Percentiles rank a stretch among this genome's conserved stretches.
These are phyloP conservation scores for Lactifluus echinatus DNA, from an alignment of 768 basidiomycete species.

Conservation along the genomic window DNA sequence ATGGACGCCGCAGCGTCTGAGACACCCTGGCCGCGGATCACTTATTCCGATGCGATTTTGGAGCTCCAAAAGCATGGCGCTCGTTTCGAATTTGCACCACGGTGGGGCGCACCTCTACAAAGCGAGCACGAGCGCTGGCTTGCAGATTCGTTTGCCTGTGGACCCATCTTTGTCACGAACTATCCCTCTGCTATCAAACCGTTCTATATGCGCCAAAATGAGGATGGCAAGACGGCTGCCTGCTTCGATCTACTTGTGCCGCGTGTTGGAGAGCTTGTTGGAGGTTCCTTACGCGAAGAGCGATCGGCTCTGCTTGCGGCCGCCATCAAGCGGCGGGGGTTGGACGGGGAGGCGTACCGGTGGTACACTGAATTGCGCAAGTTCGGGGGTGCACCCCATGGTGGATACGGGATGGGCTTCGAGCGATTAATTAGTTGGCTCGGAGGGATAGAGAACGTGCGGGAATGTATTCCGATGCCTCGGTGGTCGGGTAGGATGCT, in stretches of 20 bases:
- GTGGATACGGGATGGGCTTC: constrained; percentile 94
- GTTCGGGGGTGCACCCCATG: constrained; percentile 86
- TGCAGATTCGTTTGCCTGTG: constrained; percentile 53
- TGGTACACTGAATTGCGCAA: constrained; percentile 83
- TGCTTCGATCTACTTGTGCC: constrained; percentile 96
- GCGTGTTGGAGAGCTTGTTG: constrained; percentile 78
- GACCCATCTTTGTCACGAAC: constrained; percentile 87
- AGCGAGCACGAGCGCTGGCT: constrained; percentile 94
- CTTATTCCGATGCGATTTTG: constrained; percentile 68
- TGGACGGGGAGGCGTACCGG: constrained; percentile 36
- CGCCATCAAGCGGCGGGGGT: constrained; percentile 41
- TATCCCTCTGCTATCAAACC: constrained; percentile 82
- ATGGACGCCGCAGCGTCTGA: constrained; percentile 30
- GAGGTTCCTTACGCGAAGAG: constrained; percentile 87
- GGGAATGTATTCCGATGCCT: constrained; percentile 89
- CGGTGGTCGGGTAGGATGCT: constrained; percentile 79
- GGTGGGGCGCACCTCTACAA: constrained; percentile 65
- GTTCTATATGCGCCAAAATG: constrained; percentile 89
- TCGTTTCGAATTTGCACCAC: constrained; percentile 48
- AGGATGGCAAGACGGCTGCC: constrained; percentile 53
- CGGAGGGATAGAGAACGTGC: constrained; percentile 80
- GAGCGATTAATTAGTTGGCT: constrained; percentile 86
- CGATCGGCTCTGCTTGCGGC: constrained; percentile 42
- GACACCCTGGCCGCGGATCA: constrained; percentile 58
- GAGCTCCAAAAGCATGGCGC: constrained; percentile 37